Base-by-base conservation (phyloP, 2,329 filamentous ascomycete genomes). In the Colletotrichum agaves region DNA sequence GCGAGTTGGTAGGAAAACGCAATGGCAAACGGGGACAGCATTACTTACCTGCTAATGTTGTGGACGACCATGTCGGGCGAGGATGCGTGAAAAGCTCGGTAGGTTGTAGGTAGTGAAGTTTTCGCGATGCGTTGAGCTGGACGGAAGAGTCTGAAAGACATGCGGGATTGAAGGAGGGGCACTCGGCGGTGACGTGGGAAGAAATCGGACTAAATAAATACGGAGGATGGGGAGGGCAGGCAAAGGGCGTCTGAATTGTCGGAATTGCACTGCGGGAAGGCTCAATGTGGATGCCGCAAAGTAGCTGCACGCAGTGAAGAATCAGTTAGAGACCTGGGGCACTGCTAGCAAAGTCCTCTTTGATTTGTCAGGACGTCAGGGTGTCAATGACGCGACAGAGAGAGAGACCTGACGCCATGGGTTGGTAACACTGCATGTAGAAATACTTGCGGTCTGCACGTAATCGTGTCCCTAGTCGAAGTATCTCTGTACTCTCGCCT, bases 41-140 rank as follows among this genome's bases (percentile, higher is more conserved):
- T 27, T 27, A 27, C 78, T 74, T 71, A 82, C 81, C 68, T 79
- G 59, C 75, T 71, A 56, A 84, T 73, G 63, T 82, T 76, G 72
- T 83, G 80, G 64, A 87, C 84, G 71, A 76, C 80, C 75, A 83
- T 78, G 63, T 79, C 83, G 70, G 74, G 74, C 13, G 76, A 60
- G 33, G 82, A 77, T 39, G 78, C 80, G 71, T 78, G 77, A 67
- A 80, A 80, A 5, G 56, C 67, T 49, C 75, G 72, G 4, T 60
- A 56, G 2, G 15, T 55, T 1, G 6, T 31, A 11, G 65, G 47
- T 3, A 43, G 2, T 56, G 53, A 65, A 43, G 61, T 17, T 65
- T 12, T 68, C 65, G 55, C 61, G 53, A 68, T 68, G 65, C 47
- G 61, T 65, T 68, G 65, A 11, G 60, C 3, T 4, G 65, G 65